Base-by-base conservation (phyloP, 1,139 yeast genomes). In the Geotrichum bryndzae region DNA sequence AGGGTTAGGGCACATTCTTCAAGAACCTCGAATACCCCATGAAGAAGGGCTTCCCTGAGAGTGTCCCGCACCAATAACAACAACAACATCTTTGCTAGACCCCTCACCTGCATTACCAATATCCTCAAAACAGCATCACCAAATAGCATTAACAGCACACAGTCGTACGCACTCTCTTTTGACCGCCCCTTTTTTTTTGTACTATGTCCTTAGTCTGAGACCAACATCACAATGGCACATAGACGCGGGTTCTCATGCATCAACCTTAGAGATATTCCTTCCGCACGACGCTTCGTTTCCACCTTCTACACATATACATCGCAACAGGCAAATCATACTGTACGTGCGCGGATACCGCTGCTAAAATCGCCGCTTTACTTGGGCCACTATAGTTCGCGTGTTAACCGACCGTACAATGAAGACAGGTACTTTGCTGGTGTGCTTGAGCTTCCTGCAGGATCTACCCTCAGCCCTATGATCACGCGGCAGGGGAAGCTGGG, bases 321-420 rank as follows among this genome's bases (percentile, higher is more conserved):
- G 22, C 57, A 51, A 1, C 58, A 54, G 11, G 62, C 57, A 10
- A 22, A 61, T 6, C 50, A 61, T 23, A 46, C 58, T 15, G 60
- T 62, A 48, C 59, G 61, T 11, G 73, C 73, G 38, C 71, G 79
- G 53, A 82, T 87, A 7, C 85, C 87, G 48, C 74, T 90, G 63
- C 74, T 83, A 45, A 86, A 84, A 67, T 86, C 87, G 13, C 95
- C 96, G 5, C 80, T 85, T 1, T 89, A 87, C 71, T 80, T 90
- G 51, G 99, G 99, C 7, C 96, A 92, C 74, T 82, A 79, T 66
- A 75, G 90, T 1, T 84, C 89, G 57, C 79, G 99, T 59, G 89
- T 90, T 61, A 90, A 86, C 72, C 79, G 98, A 62, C 70, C 82
- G 54, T 82, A 82, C 69, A 94, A 94, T 73, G 98, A 94, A 73